Percentiles rank a stretch among this genome's conserved stretches.
Evolutionary conservation across 176 grass and related monocot genomes (phyloP).

Genomic region (Poa annua): DNA sequence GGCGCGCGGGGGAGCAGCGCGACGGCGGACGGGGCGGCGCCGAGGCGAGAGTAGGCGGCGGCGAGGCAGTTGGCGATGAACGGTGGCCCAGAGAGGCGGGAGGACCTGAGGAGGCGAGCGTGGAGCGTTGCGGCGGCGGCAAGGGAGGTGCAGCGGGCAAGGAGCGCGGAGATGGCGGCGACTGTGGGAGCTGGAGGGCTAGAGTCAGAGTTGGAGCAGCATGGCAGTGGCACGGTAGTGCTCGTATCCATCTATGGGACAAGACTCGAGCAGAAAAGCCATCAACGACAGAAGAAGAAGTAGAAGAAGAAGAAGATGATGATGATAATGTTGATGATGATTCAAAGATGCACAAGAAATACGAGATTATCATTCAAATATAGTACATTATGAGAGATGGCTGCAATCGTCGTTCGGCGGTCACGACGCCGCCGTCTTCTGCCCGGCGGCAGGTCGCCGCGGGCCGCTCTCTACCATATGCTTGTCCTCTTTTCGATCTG

Average conservation of each 20-base stretch:
- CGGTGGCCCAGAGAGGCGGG: conserved; percentile 47
- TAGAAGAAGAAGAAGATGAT: no score
- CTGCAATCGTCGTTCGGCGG: no score
- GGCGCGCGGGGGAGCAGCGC: conserved; percentile 49
- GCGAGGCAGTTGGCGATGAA: conserved; percentile 69
- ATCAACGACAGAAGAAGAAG: no score
- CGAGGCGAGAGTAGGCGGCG: conserved; percentile 63
- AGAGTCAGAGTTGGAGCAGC: not conserved
- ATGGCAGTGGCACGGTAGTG: conserved; percentile 16
- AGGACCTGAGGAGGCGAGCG: conserved; percentile 61
- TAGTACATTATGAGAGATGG: no score
- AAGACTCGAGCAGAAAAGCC: no score
- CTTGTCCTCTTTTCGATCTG: not conserved
- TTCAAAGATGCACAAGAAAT: no score
- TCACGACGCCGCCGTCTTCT: no score
- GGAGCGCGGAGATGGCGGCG: conserved; percentile 47
- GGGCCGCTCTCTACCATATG: not conserved
- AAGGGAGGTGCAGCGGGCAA: conserved; percentile 49
- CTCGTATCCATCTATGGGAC: not conserved
- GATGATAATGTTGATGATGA: no score
- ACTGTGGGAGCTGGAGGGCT: not conserved
- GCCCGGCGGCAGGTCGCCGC: not conserved
- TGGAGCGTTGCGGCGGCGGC: conserved; percentile 51
- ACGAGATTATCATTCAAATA: no score
- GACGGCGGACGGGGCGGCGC: conserved; percentile 37